Percentiles rank a stretch among this genome's conserved stretches.
These are phyloP conservation scores for Xylaria longipes DNA, from an alignment of 495 filamentous ascomycete genomes.

Conservation along the genomic window DNA sequence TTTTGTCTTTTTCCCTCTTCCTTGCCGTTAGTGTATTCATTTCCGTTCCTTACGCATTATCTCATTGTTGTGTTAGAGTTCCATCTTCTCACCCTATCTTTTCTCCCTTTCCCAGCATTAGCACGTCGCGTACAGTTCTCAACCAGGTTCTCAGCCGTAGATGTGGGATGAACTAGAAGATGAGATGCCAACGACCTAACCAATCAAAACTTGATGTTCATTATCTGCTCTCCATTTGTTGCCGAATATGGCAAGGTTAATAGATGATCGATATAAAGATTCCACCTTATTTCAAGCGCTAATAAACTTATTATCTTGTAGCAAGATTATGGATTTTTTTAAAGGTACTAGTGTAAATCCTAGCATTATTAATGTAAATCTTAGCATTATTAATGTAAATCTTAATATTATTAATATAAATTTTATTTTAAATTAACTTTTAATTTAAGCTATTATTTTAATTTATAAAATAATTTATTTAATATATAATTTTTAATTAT, in stretches of 20 bases:
- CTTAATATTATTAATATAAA: too few relatives aligned
- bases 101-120: neutral
- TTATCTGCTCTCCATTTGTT: neutral
- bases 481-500: too few relatives aligned
- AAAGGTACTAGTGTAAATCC: too few relatives aligned
- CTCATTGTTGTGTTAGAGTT: neutral
- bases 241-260: constrained; percentile 4
- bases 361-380: too few relatives aligned
- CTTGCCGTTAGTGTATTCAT: neutral
- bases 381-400: too few relatives aligned
- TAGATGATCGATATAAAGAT: constrained; percentile 1
- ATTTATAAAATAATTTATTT: too few relatives aligned
- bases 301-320: neutral
- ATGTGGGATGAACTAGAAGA: constrained; percentile 8
- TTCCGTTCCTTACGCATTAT: neutral
- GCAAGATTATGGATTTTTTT: neutral
- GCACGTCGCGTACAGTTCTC: neutral
- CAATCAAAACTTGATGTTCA: neutral
- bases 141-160: too few relatives aligned
- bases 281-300: neutral
- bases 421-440: too few relatives aligned
- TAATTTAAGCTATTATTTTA: too few relatives aligned
- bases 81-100: neutral
- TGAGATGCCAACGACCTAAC: neutral
- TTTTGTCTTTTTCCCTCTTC: neutral